phyloP scores from a whole-genome alignment of 768 basidiomycete species.

The Russula emetica region DNA sequence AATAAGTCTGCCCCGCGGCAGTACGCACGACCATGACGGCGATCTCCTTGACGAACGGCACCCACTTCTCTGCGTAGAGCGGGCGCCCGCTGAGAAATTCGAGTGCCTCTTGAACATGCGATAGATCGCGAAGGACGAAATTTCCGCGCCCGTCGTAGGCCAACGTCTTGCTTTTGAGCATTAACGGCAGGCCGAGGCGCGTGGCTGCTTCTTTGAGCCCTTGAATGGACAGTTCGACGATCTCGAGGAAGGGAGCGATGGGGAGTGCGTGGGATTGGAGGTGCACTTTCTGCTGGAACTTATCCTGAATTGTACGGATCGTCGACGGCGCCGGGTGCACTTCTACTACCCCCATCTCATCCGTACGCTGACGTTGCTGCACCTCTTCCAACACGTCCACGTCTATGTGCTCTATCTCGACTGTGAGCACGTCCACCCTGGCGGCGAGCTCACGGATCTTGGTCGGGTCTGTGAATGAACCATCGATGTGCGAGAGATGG shows the following conservation, averaged over 20 bases:
- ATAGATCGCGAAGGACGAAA: slow-evolving; percentile 58
- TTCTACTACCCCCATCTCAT: slow-evolving; percentile 27
- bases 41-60: slow-evolving; percentile 82
- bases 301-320: slow-evolving; percentile 79
- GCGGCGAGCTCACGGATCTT: slow-evolving; percentile 76
- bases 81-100: slow-evolving; percentile 61
- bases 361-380: slow-evolving; percentile 20
- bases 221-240: slow-evolving; percentile 50
- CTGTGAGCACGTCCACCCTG: slow-evolving; percentile 82
- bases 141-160: slow-evolving; percentile 98
- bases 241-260: slow-evolving; percentile 52
- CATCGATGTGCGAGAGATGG: slow-evolving; percentile 66
- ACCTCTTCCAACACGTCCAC: slow-evolving; percentile 66
- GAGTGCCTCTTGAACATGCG: slow-evolving; percentile 48
- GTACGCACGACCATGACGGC: slow-evolving; percentile 96
- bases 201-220: slow-evolving; percentile 51
- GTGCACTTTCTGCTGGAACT: slow-evolving; percentile 62
- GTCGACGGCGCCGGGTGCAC: slow-evolving; percentile 77
- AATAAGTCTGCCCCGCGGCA: slow-evolving; percentile 61
- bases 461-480: slow-evolving; percentile 75
- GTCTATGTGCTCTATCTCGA: slow-evolving; percentile 97
- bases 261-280: slow-evolving; percentile 48
- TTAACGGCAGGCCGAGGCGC: slow-evolving; percentile 76
- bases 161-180: slow-evolving; percentile 93
- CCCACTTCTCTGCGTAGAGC: slow-evolving; percentile 93